A percentile compares a stretch with the other conserved stretches of the same genome.
phyloP scores from a whole-genome alignment of 2,329 filamentous ascomycete species.

The Colletotrichum sp. region DNA sequence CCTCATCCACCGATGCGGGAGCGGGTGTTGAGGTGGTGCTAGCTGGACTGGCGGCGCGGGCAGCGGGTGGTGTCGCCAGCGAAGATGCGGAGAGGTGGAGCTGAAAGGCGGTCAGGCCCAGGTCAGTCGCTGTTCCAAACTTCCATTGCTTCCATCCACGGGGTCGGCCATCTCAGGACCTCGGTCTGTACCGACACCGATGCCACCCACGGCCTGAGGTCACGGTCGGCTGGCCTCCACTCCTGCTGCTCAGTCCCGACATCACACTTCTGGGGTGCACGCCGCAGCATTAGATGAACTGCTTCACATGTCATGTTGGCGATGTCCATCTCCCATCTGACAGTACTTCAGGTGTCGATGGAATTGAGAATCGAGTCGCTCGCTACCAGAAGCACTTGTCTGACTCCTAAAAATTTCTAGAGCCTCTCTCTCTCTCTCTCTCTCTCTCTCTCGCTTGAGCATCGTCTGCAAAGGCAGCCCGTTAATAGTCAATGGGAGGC shows the following conservation, averaged over 20 bases:
- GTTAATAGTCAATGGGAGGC: background rate
- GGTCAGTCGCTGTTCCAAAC: background rate
- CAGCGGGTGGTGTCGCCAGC: background rate
- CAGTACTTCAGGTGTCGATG: background rate
- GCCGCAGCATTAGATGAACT: constrained; percentile 1
- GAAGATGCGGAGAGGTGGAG: constrained; percentile 9
- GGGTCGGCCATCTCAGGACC: background rate
- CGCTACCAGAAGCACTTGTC: background rate
- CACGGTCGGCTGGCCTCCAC: background rate
- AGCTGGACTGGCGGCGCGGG: background rate
- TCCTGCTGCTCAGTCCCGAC: background rate
- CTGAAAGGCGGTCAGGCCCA: constrained; percentile 11
- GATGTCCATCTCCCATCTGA: background rate
- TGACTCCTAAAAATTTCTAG: background rate
- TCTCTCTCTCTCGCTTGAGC: background rate
- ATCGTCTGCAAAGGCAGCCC: too few species aligned
- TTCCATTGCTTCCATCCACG: background rate
- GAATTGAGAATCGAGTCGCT: background rate
- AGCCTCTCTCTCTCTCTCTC: background rate
- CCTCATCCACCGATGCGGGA: background rate
- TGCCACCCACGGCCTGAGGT: background rate
- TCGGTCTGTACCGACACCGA: background rate
- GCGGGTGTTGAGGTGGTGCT: background rate
- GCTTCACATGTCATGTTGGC: background rate
- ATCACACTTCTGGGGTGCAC: background rate